phyloP scores from a whole-genome alignment of 2,329 filamentous ascomycete genomes.

The Lecanicillium sp. region DNA sequence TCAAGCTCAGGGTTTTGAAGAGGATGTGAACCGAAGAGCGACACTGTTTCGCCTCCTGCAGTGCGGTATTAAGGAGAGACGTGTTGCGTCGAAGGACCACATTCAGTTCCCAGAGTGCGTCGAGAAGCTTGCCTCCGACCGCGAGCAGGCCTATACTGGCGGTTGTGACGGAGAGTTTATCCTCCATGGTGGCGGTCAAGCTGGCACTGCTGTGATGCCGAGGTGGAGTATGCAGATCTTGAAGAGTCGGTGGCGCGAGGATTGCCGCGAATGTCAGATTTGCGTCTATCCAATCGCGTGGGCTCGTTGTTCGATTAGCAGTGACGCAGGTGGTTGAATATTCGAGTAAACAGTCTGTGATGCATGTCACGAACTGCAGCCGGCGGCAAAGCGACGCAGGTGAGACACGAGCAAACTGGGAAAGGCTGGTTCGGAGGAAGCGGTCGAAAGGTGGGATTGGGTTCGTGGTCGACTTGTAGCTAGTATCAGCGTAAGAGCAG shows the following conservation, averaged over 20 bases:
- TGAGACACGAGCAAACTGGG: background rate
- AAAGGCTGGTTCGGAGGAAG: background rate
- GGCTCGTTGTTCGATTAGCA: too few species aligned
- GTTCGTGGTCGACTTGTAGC: too few species aligned
- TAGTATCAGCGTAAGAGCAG: background rate
- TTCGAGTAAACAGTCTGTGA: too few species aligned
- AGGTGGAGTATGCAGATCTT: background rate
- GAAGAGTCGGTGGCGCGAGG: background rate
- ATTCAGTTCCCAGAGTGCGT: constrained; percentile 26
- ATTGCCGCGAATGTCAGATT: too few species aligned
- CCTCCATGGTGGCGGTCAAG: constrained; percentile 12
- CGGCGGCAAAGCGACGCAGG: too few species aligned
- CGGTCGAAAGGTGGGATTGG: background rate
- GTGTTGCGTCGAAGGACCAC: constrained; percentile 19
- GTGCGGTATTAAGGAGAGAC: constrained; percentile 19
- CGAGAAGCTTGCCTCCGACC: constrained; percentile 24
- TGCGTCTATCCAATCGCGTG: too few species aligned
- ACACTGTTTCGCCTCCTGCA: constrained; percentile 28
- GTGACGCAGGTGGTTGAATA: too few species aligned
- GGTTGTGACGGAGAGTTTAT: constrained; percentile 23
- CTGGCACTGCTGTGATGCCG: background rate
- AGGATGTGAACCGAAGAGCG: constrained; percentile 28
- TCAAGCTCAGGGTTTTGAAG: constrained; percentile 24
- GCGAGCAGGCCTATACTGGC: constrained; percentile 28
- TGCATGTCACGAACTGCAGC: too few species aligned